Evolutionary conservation across 148 eudicot genomes (phyloP).

Genomic region (Silene conica): DNA sequence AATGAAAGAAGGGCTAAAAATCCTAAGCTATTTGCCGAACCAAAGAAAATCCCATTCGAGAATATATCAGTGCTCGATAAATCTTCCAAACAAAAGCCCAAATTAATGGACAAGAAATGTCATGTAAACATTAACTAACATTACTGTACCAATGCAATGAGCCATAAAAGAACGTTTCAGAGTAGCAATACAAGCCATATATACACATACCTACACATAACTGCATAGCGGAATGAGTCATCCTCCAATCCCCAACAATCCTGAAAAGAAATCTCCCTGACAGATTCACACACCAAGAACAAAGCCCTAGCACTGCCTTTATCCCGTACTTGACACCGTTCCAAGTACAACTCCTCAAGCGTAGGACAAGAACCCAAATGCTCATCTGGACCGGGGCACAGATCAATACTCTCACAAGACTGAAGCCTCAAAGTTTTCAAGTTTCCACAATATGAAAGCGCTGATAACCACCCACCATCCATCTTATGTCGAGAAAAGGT

Average conservation of each 20-base stretch:
- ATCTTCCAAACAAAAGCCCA: not conserved
- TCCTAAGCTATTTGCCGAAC: not conserved
- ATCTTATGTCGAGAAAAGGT: slow-evolving; percentile 61
- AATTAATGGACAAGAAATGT: not conserved
- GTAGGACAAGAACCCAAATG: slow-evolving; percentile 70
- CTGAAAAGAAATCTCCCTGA: slow-evolving; percentile 58
- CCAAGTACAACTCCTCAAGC: slow-evolving; percentile 74
- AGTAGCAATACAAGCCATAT: not conserved
- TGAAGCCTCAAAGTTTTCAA: slow-evolving; percentile 78
- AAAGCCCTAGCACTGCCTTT: slow-evolving; percentile 58
- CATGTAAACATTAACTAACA: not conserved
- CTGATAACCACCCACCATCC: slow-evolving; percentile 97
- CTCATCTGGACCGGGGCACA: slow-evolving; percentile 70
- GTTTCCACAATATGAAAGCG: slow-evolving; percentile 67
- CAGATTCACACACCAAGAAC: slow-evolving; percentile 63
- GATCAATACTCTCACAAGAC: slow-evolving; percentile 60
- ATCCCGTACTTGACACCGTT: slow-evolving; percentile 65
- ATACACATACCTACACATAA: slow-evolving; percentile 68
- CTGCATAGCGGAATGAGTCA: slow-evolving; percentile 48
- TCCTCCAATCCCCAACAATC: slow-evolving; percentile 97
- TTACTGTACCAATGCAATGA: not conserved
- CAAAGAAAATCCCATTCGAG: not conserved
- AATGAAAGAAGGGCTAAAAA: not conserved
- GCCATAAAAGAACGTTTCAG: not conserved
- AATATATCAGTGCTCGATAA: not conserved